Conservation (phyloP, 768 basidiomycete species). For the Suillus brevipes region DNA sequence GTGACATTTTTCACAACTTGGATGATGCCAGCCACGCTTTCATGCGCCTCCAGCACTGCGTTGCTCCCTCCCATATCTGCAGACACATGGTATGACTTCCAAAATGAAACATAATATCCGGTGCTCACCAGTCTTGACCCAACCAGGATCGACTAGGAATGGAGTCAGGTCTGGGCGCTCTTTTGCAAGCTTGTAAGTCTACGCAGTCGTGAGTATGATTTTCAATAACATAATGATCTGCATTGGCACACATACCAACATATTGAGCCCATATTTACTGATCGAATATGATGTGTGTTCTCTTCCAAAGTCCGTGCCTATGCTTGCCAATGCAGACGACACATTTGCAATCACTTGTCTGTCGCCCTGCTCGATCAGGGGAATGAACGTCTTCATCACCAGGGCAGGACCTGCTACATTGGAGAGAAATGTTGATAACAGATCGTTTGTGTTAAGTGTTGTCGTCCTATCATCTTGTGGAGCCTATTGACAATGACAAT, state of each 20-base stretch:
- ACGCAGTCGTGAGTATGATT: not conserved
- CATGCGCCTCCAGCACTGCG: conserved; percentile 30
- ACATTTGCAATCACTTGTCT: conserved; percentile 38
- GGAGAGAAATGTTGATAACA: conserved; percentile 25
- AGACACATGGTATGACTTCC: not conserved
- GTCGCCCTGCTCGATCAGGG: conserved; percentile 33
- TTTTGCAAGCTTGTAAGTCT: conserved; percentile 40
- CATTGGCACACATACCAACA: conserved; percentile 33
- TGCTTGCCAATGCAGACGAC: conserved; percentile 34
- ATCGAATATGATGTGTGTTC: conserved; percentile 36
- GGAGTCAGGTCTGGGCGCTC: conserved; percentile 34
- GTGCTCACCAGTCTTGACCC: conserved; percentile 39
- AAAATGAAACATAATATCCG: not conserved
- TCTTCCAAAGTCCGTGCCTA: conserved; percentile 30
- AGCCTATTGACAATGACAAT: conserved; percentile 14
- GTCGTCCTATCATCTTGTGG: conserved; percentile 28
- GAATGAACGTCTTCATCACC: conserved; percentile 34
- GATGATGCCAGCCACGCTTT: conserved; percentile 31
- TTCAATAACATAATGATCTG: not conserved
- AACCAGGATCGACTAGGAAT: conserved; percentile 37
- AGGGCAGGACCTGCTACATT: conserved; percentile 40
- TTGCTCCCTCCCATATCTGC: conserved; percentile 37
- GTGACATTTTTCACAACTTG: conserved; percentile 27
- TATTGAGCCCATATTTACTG: conserved; percentile 40
- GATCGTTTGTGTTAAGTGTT: conserved; percentile 21